Percentiles rank a stretch among this genome's conserved stretches.
These are phyloP conservation scores for Wickerhamiella vanderwaltii DNA, from an alignment of 805 yeast genomes.

Conservation along the genomic window DNA sequence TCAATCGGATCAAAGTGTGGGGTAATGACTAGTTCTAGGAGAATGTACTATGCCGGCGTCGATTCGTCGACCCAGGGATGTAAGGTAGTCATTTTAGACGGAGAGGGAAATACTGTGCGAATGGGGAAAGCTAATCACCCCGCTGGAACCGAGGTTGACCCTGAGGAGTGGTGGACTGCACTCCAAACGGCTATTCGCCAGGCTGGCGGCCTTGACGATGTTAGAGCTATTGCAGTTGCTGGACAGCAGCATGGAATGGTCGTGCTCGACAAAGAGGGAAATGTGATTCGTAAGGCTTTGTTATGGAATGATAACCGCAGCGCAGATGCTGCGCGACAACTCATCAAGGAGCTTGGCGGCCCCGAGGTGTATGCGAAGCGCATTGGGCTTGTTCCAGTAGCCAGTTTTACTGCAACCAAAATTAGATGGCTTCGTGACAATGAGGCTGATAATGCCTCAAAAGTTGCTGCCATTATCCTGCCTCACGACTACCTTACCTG, in stretches of 20 bases:
- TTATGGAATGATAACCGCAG: constrained; percentile 23
- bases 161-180: constrained; percentile 21
- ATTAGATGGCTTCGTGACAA: constrained; percentile 21
- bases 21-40: too few relatives aligned
- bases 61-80: constrained; percentile 24
- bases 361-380: constrained; percentile 18
- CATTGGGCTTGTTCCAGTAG: constrained; percentile 22
- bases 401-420: constrained; percentile 22
- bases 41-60: constrained; percentile 17
- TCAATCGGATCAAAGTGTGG: too few relatives aligned
- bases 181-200: constrained; percentile 14
- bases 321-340: constrained; percentile 18
- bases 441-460: constrained; percentile 19
- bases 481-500: constrained; percentile 24
- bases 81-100: constrained; percentile 18
- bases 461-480: constrained; percentile 19
- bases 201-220: constrained; percentile 21
- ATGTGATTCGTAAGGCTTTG: constrained; percentile 20
- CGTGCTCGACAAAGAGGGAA: constrained; percentile 15
- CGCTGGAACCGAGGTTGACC: constrained; percentile 21
- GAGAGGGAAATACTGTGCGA: constrained; percentile 16
- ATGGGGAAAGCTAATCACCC: constrained; percentile 19
- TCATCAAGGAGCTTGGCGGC: constrained; percentile 21
- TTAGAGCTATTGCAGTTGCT: constrained; percentile 20
- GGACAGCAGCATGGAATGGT: constrained; percentile 24